Conservation (phyloP, 202 grass and related monocot species). For the Panicum virgatum region DNA sequence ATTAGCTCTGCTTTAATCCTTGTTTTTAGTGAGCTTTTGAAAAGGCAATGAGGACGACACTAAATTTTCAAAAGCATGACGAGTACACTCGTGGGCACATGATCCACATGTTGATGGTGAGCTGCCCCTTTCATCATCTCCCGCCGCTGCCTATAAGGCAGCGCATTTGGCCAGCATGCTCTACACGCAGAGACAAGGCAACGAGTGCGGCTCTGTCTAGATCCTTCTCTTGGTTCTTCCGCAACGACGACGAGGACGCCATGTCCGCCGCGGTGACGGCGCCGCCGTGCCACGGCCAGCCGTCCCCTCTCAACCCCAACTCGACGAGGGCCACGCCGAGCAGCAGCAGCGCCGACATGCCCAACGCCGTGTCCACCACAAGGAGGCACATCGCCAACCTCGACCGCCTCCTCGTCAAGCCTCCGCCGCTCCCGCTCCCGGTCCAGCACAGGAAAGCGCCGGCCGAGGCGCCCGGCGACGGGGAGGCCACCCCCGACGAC, state of each 20-base stretch:
- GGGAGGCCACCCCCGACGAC: neutral
- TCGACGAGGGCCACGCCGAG: neutral
- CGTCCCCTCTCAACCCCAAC: constrained; percentile 62
- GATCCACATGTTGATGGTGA: constrained; percentile 41
- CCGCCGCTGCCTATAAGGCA: constrained; percentile 12
- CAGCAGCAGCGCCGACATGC: neutral
- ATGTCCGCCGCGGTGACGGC: constrained; percentile 41
- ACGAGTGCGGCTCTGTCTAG: neutral
- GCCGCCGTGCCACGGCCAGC: constrained; percentile 25
- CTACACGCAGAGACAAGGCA: neutral
- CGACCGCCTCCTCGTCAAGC: constrained; percentile 57
- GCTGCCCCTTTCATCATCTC: neutral
- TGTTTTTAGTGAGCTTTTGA: constrained; percentile 24
- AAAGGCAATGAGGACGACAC: neutral
- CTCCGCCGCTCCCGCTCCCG: constrained; percentile 27
- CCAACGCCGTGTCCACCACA: constrained; percentile 35
- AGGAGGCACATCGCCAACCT: constrained; percentile 61
- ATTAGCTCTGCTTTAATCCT: constrained; percentile 13
- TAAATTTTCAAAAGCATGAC: constrained; percentile 19
- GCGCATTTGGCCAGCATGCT: constrained; percentile 6
- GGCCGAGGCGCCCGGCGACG: neutral
- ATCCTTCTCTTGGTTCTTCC: neutral
- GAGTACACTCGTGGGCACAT: constrained; percentile 22
- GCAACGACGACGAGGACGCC: neutral
- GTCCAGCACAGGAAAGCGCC: neutral